Conservation (phyloP, 148 eudicot genomes). For the Fallopia convolvulus region DNA sequence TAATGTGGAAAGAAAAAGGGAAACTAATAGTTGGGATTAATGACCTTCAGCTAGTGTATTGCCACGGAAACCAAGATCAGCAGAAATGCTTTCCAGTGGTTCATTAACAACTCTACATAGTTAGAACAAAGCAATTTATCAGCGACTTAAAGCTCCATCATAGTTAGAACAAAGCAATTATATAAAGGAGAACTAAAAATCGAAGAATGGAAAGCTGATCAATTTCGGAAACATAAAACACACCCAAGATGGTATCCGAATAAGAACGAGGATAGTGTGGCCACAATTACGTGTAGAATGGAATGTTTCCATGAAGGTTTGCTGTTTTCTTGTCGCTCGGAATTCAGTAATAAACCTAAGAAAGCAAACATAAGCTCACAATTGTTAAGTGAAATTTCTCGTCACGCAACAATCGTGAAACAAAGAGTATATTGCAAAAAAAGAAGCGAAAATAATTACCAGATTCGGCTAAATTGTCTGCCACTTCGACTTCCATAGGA, state of each 20-base stretch:
- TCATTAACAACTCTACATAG: conserved; percentile 84
- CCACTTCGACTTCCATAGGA: conserved; percentile 31
- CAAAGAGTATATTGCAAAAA: neutral
- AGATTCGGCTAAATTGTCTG: conserved; percentile 46
- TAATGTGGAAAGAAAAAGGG: neutral
- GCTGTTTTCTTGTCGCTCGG: conserved; percentile 34
- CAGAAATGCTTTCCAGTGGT: conserved; percentile 85
- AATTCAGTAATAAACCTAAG: conserved; percentile 45
- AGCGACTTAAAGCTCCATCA: neutral
- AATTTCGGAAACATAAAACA: conserved; percentile 21
- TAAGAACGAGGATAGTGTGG: conserved; percentile 68
- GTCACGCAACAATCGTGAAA: neutral
- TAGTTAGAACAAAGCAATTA: conserved; percentile 4
- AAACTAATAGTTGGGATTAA: neutral
- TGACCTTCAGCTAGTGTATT: conserved; percentile 86
- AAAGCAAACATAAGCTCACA: conserved; percentile 19
- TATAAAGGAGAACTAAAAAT: neutral
- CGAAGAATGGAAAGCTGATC: neutral
- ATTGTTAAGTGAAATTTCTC: neutral
- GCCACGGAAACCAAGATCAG: conserved; percentile 83
- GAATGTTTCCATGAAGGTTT: conserved; percentile 83
- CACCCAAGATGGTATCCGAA: conserved; percentile 98
- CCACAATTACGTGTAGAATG: conserved; percentile 80
- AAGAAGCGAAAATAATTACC: neutral
- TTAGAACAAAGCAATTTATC: neutral